These are phyloP conservation scores for Casuarina equisetifolia DNA, from an alignment of 306 rosid species.

Conservation along the genomic window DNA sequence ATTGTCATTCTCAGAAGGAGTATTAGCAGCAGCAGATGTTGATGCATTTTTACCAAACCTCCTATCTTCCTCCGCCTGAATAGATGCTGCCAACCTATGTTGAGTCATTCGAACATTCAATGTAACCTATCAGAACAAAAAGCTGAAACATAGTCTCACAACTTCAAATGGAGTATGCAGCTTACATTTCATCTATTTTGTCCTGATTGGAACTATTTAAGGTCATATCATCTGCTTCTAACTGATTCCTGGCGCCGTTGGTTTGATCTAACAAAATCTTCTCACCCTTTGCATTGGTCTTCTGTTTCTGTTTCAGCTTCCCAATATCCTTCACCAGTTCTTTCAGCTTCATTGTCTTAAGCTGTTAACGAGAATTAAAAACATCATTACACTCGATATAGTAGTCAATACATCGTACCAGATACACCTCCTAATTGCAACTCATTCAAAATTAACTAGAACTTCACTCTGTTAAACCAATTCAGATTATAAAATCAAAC, in stretches of 20 bases:
- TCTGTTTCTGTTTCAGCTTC: conserved; percentile 67
- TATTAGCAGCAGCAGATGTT: conserved; percentile 4
- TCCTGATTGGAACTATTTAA: conserved; percentile 33
- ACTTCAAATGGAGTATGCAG: conserved; percentile 8
- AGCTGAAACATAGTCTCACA: conserved; percentile 8
- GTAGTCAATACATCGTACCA: conserved; percentile 11
- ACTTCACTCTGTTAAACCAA: background rate
- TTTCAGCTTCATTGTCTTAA: conserved; percentile 69
- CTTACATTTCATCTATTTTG: conserved; percentile 71
- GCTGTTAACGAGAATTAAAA: conserved; percentile 36
- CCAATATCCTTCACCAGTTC: conserved; percentile 65
- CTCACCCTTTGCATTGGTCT: conserved; percentile 44
- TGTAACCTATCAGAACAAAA: conserved; percentile 11
- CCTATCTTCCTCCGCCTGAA: conserved; percentile 37
- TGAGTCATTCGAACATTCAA: conserved; percentile 16
- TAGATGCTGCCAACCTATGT: conserved; percentile 53
- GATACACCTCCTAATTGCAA: conserved; percentile 12
- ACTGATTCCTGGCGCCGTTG: conserved; percentile 32
- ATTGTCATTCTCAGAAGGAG: conserved; percentile 14
- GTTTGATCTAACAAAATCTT: conserved; percentile 36
- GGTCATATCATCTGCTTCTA: conserved; percentile 32
- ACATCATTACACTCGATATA: conserved; percentile 14
- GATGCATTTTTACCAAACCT: conserved; percentile 18
- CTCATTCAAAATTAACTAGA: background rate
- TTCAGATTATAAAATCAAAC: background rate